Evolutionary conservation across 306 rosid genomes (phyloP), one percentile per base, ranked within the genome.

Genomic region (Trichosanthes cucumerina): DNA sequence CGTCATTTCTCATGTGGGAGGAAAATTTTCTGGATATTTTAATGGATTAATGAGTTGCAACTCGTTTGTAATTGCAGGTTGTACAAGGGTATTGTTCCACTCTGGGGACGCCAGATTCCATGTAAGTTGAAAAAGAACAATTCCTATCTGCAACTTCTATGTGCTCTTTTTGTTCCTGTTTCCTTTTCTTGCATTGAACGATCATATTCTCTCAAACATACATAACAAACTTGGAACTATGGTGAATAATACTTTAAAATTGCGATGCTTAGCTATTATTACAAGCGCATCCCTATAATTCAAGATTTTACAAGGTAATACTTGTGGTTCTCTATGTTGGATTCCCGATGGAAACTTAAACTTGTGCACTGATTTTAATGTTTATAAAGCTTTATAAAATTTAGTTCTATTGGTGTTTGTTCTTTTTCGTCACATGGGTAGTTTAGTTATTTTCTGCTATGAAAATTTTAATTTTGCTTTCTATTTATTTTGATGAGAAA

Each of bases 21-120:
- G 18, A 7, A 28, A 31, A 2, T 4, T 28, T 28, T 73, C 44
- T 73, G 78, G 18, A 16, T 73, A 4, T 26, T 73, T 46, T 73
- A 15, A 15, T 49, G 21, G 43, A 49, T 26, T 73, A 9, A 47
- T 50, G 26, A 47, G 62, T 50, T 73, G 2, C 28, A 49, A 7
- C 24, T 34, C 9, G 77, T 73, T 34, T 79, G 10, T 41, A 64
- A 76, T 85, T 86, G 84, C 94, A 93, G 98, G 85, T 76, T 93
- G 86, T 93, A 93, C 89, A 93, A 93, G 93, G 98, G 98, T 54
- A 23, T 93, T 21, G 92, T 93, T 83, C 98, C 98, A 75, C 89
- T 93, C 50, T 93, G 98, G 98, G 98, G 98, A 82, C 94, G 98
- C 14, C 98, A 93, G 78, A 93, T 93, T 73, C 98, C 98, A 83